Evolutionary conservation across 805 yeast genomes (phyloP), one percentile per base, ranked within the genome.

Genomic region (Lachancea kluyveri): DNA sequence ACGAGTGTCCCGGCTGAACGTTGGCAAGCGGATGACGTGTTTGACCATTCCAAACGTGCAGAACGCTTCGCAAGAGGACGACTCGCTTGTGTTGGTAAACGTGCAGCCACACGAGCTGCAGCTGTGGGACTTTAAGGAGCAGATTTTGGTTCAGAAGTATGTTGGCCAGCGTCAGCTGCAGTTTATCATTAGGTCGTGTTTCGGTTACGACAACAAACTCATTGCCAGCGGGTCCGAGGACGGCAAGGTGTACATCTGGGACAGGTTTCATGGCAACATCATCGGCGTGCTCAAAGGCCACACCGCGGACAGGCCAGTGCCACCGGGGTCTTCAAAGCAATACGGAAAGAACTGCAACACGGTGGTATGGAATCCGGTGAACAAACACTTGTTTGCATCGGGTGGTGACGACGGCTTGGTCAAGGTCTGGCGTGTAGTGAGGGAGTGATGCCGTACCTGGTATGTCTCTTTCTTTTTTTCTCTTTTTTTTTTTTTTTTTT

Each of bases 221-320:
- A 71, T 85, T 0, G 60, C 79, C n/a, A 74, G 86, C 42, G 95
- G 96, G 1, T 75, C 88, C 26, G 94, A 83, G 49, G 94, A 87
- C 54, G 86, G 86, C 0, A 64, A 70, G 32, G 67, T 84, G 3
- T 85, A 77, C 51, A 63, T 87, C 2, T 86, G 95, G 94, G 82
- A 82, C 48, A 65, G 79, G 13, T 67, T 68, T 28, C 77, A 77
- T 16, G 87, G 92, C 5, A 77, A 77, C 36, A 63, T 84, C 15
- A 59, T 87, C 3, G 60, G 59, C 11, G 60, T 56, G 4, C 18
- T 56, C 19, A 35, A 48, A 5, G 60, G 54, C 3, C 60, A 56
- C 28, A 39, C 39, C 4, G 37, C 39, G 1, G 50, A 46, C 10
- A 30, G 46, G 15, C 33, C 46, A 3, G 29, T 30, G 5, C 28